These are phyloP conservation scores for Hirschioporus abietinus DNA, from an alignment of 768 basidiomycete species.

Conservation along the genomic window DNA sequence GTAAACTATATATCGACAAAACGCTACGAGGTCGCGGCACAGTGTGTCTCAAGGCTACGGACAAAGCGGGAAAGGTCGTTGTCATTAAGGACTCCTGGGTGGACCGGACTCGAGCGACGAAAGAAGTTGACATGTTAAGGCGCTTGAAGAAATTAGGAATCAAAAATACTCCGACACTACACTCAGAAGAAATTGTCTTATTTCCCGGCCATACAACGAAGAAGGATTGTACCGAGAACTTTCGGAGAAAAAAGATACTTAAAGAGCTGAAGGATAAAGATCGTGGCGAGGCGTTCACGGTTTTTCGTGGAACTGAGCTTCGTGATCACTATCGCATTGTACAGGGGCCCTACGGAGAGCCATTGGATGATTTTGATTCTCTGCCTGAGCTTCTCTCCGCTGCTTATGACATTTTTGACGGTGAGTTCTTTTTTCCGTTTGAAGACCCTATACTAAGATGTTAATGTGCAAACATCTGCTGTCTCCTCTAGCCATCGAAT, in stretches of 20 bases:
- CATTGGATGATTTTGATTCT: background rate
- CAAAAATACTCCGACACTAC: background rate
- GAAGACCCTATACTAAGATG: background rate
- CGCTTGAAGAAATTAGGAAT: background rate
- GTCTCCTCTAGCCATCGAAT: background rate
- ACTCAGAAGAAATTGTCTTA: background rate
- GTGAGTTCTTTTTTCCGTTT: background rate
- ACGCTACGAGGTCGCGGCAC: background rate
- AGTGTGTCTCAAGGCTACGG: background rate
- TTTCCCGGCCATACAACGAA: background rate
- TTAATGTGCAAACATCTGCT: background rate
- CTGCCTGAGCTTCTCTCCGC: background rate
- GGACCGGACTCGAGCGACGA: background rate
- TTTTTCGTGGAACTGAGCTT: background rate
- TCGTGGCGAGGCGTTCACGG: background rate
- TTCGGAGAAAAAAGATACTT: background rate
- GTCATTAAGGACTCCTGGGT: conserved; percentile 5
- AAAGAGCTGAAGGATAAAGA: background rate
- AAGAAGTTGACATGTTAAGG: background rate
- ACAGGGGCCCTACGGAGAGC: background rate
- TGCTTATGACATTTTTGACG: background rate
- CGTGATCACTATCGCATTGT: conserved; percentile 3
- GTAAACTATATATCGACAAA: background rate
- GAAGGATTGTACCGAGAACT: background rate
- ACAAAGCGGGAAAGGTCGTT: background rate